Evolutionary conservation across 2,329 filamentous ascomycete genomes (phyloP).

Genomic region (Coniochaeta prunicola): DNA sequence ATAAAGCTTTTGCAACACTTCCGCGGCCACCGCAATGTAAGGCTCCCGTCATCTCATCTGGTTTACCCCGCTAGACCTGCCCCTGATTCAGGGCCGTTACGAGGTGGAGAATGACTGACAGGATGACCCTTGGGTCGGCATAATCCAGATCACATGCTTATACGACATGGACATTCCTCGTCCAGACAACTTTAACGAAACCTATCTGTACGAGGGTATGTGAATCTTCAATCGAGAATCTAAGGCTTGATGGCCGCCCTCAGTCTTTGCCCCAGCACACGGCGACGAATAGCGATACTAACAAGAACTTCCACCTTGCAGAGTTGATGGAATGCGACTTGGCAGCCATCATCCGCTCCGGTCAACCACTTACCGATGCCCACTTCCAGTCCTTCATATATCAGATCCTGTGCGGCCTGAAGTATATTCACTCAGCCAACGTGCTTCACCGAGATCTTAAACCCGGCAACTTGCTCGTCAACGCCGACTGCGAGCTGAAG

Average conservation of each 20-base stretch:
- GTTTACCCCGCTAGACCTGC: conserved; percentile 1
- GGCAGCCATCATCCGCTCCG: conserved; percentile 94
- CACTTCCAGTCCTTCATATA: conserved; percentile 99
- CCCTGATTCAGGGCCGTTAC: not conserved
- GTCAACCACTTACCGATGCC: conserved; percentile 92
- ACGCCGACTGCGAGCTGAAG: conserved; percentile 98
- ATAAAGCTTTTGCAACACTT: conserved; percentile 99
- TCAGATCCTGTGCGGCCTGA: conserved; percentile 96
- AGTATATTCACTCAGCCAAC: conserved; percentile 98
- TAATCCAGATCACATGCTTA: conserved; percentile 81
- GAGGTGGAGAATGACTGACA: conserved; percentile 21
- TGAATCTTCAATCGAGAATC: not conserved
- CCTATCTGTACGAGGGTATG: conserved; percentile 94
- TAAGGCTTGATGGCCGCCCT: not conserved
- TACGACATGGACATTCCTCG: conserved; percentile 99
- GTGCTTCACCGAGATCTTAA: conserved; percentile 96
- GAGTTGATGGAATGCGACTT: conserved; percentile 99
- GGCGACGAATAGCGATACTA: not conserved
- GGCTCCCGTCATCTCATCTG: conserved; percentile 17
- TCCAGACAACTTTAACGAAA: conserved; percentile 97
- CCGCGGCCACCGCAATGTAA: conserved; percentile 77
- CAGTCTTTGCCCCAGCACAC: not conserved
- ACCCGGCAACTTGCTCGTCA: conserved; percentile 93
- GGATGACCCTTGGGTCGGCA: not conserved
- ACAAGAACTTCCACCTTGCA: conserved; percentile 27